phyloP scores from a whole-genome alignment of 768 basidiomycete genomes.

The Hydnomerulius pinastri region DNA sequence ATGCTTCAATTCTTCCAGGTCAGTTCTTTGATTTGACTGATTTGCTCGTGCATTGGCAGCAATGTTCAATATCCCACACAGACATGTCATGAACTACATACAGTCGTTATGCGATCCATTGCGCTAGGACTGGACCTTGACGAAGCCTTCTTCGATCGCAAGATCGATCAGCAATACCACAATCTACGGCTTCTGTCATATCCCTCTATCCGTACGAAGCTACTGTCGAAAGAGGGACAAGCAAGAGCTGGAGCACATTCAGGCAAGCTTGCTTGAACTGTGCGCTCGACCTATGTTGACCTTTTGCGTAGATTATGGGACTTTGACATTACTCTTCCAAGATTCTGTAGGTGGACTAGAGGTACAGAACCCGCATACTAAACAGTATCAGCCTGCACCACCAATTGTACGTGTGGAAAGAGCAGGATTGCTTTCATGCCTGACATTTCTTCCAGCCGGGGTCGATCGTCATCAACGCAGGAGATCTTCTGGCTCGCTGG shows the following conservation, averaged over 20 bases:
- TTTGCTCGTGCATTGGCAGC: not conserved
- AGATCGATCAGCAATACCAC: constrained; percentile 75
- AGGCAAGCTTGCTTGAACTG: constrained; percentile 38
- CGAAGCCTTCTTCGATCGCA: constrained; percentile 74
- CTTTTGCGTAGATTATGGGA: constrained; percentile 64
- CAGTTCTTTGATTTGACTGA: constrained; percentile 17
- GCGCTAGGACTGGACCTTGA: constrained; percentile 76
- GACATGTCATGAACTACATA: constrained; percentile 77
- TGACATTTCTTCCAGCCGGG: constrained; percentile 52
- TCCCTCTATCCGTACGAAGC: constrained; percentile 64
- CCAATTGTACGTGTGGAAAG: constrained; percentile 70
- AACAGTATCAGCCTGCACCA: constrained; percentile 65
- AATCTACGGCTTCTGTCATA: constrained; percentile 82
- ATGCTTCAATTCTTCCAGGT: constrained; percentile 80
- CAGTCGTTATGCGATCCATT: constrained; percentile 80
- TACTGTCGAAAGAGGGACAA: constrained; percentile 65
- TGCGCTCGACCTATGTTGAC: not conserved
- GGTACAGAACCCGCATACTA: constrained; percentile 79
- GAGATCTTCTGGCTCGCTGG: constrained; percentile 81
- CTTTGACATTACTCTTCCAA: constrained; percentile 81
- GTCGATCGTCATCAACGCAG: constrained; percentile 82
- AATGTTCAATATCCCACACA: constrained; percentile 29
- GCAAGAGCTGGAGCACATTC: constrained; percentile 84
- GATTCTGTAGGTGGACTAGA: constrained; percentile 81
- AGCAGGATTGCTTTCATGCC: too few species aligned